phyloP scores from a whole-genome alignment of 495 filamentous ascomycete genomes.

The Neurospora sp. region DNA sequence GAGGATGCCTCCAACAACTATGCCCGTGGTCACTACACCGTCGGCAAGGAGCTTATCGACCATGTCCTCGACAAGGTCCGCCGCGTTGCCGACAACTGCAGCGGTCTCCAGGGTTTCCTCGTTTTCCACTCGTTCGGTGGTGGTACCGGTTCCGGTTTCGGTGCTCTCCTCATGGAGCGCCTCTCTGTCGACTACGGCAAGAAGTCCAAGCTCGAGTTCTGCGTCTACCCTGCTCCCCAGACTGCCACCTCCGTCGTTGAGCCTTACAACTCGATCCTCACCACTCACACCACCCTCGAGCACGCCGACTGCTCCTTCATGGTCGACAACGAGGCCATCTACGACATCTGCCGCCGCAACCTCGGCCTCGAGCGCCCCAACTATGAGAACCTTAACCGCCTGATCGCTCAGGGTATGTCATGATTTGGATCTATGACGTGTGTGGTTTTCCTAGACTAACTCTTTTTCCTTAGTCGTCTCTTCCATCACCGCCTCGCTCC shows the following conservation, averaged over 20 bases:
- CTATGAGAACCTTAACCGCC: conserved; percentile 95
- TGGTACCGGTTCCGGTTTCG: conserved; percentile 96
- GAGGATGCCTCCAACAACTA: conserved; percentile 99
- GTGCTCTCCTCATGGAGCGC: conserved; percentile 94
- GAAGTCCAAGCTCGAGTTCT: conserved; percentile 99
- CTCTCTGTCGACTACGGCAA: conserved; percentile 97
- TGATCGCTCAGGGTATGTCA: conserved; percentile 81
- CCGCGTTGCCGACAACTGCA: conserved; percentile 91
- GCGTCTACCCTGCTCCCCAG: conserved; percentile 94
- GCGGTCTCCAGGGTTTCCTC: conserved; percentile 94
- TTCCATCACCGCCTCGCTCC: conserved; percentile 95
- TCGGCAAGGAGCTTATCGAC: conserved; percentile 97
- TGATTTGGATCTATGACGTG: neutral
- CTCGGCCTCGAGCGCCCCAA: conserved; percentile 92
- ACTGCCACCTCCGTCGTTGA: conserved; percentile 96
- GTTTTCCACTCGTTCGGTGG: conserved; percentile 99
- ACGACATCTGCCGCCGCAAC: conserved; percentile 97
- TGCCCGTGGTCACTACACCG: conserved; percentile 96
- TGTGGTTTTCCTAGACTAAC: neutral
- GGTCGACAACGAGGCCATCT: conserved; percentile 99
- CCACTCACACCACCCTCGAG: conserved; percentile 97
- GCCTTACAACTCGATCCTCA: conserved; percentile 98
- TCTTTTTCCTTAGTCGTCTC: conserved; percentile 61
- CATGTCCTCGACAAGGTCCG: conserved; percentile 94
- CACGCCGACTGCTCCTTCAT: conserved; percentile 99